Evolutionary conservation across 805 yeast genomes (phyloP), one percentile per base, ranked within the genome.

Genomic region (Candida ulmi): DNA sequence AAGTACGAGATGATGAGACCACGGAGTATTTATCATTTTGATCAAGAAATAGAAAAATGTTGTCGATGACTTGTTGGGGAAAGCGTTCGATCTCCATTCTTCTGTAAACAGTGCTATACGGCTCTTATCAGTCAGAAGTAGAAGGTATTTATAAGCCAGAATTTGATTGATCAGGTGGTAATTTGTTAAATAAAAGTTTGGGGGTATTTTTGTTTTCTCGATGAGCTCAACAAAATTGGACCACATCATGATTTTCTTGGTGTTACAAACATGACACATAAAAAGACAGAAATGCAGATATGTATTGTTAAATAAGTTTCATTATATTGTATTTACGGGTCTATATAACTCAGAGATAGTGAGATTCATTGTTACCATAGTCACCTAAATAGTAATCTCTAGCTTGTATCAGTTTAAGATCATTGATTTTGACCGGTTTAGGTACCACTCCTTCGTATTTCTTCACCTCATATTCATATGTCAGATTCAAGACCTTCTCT

Each of bases 341-440:
- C n/a, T n/a, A n/a, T n/a, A n/a, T n/a, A n/a, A n/a, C n/a, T n/a
- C 24, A 21, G 6, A 21, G 9, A 21, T 21, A 6, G 9, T 21
- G 9, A 9, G 6, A 9, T 21, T 21, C 6, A 26, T 17, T 19
- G 12, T 21, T n/a, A 5, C 34, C 34, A 21, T 31, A 31, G 12
- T 31, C 34, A 6, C 34, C 34, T 13, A 19, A 26, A 24, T 63
- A 55, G 8, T 60, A 46, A 9, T 61, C 50, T 42, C 65, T 62
- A n/a, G 68, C 61, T 47, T 74, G 74, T 12, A 74, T 58, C 30
- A 74, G 42, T 35, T 59, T 66, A 42, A 74, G 50, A 47, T 71
- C 76, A 26, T 72, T 71, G 24, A 74, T 56, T 41, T 38, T 36
- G 16, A 39, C 21, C 15, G 24, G 29, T 30, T 30, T 33, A 11